Percentiles rank a stretch among this genome's conserved stretches.
Evolutionary conservation across 1,284 basidiomycete genomes (phyloP).

Genomic region (Cutaneotrichosporon mucoides): DNA sequence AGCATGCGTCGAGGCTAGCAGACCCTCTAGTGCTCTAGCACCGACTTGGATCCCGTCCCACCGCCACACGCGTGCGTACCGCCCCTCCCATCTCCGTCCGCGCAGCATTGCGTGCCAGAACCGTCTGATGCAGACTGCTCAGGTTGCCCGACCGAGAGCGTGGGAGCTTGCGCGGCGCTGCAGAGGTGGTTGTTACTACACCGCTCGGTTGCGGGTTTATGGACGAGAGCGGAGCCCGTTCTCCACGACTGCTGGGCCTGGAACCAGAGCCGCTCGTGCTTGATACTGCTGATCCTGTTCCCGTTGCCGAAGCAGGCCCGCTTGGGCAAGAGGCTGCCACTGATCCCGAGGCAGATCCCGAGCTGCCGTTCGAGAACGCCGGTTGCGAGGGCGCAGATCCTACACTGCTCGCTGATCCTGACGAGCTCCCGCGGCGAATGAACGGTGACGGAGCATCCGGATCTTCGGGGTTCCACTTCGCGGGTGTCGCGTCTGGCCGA

Average conservation of each 20-base stretch:
- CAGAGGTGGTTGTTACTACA: not conserved
- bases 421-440: slow-evolving; percentile 19
- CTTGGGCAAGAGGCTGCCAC: too few species aligned
- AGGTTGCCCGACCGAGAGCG: slow-evolving; percentile 1
- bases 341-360: too few species aligned
- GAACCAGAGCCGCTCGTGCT: too few species aligned
- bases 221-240: slow-evolving; percentile 16
- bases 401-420: not conserved
- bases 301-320: too few species aligned
- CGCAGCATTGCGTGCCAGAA: slow-evolving; percentile 3
- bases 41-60: not conserved
- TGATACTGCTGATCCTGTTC: too few species aligned
- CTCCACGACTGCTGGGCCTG: not conserved
- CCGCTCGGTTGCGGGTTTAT: slow-evolving; percentile 15
- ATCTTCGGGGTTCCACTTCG: slow-evolving; percentile 42
- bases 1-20: too few species aligned
- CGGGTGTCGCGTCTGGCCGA: slow-evolving; percentile 41
- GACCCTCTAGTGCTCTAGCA: not conserved
- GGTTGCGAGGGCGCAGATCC: not conserved
- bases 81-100: not conserved
- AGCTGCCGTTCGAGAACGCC: not conserved
- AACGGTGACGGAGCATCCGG: slow-evolving; percentile 43
- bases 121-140: not conserved
- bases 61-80: not conserved
- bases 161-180: not conserved